Evolutionary conservation across 2,329 filamentous ascomycete genomes (phyloP), one percentile per base, ranked within the genome.

Genomic region (Neoscytalidium dimidiatum): DNA sequence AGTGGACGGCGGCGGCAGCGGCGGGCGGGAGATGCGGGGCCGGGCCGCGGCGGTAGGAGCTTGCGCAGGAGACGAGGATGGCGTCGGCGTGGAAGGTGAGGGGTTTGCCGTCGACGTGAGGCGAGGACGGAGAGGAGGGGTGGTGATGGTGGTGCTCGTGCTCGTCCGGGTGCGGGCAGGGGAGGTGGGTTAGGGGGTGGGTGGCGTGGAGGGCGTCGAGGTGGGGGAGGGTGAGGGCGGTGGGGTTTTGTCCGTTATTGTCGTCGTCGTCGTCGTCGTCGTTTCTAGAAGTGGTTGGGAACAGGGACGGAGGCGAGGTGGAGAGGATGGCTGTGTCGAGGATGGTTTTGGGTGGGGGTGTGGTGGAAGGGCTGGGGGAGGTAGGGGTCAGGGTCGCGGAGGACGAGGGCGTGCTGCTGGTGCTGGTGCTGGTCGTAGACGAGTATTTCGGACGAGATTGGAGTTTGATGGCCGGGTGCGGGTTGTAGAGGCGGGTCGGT

Each of bases 331-430:
- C 33, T 53, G 44, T 35, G 66, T 61, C 35, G 66, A 63, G 43
- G 33, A 65, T n/a, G 62, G 66, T 58, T 44, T 66, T 63, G 64
- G 66, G 52, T 52, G 63, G 19, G 46, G 67, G 66, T 9, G 64
- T 68, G 49, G 66, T 65, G 58, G 66, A 57, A 11, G 66, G 60
- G 41, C 62, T 61, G 26, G 43, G n/a, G 46, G 14, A 33, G 29
- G 64, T 65, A 9, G 29, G 64, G 29, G 62, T 66, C 4, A 64
- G 66, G 46, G 66, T 67, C n/a, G n/a, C n/a, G 29, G 62, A 48
- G 48, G 67, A 68, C 29, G 67, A 68, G 43, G 65, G 28, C 29
- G 53, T 38, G 48, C 31, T 66, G 21, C 60, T 68, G 14, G 64
- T 11, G 41, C 26, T 17, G 4, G 43, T 14, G 23, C 23, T 13